Percentiles rank a stretch among this genome's conserved stretches.
phyloP scores from a whole-genome alignment of 208 protist genomes.

The Acanthamoeba lenticulata region DNA sequence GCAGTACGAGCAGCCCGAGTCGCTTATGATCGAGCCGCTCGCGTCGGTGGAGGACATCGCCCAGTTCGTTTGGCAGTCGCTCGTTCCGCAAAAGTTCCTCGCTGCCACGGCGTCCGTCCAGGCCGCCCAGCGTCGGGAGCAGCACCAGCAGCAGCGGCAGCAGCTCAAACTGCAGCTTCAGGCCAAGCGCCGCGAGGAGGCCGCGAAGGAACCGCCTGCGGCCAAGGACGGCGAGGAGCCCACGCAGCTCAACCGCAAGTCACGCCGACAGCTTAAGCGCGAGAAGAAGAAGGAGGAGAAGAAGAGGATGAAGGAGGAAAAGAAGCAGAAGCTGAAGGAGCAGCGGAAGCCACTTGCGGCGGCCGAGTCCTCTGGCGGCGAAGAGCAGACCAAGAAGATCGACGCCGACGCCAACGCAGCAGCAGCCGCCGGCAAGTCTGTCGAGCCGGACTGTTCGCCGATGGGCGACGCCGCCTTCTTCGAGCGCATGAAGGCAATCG shows the following conservation, averaged over 20 bases:
- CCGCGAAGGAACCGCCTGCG: background rate
- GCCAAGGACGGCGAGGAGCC: background rate
- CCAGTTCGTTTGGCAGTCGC: constrained; percentile 33
- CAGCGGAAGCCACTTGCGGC: too few species aligned
- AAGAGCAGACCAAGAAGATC: background rate
- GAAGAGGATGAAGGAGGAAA: background rate
- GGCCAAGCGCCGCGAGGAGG: background rate
- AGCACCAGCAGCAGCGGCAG: background rate
- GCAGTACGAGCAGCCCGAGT: background rate
- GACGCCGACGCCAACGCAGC: background rate
- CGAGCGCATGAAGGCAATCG: background rate
- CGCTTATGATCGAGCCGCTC: constrained; percentile 36
- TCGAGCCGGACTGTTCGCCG: background rate
- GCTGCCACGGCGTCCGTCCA: background rate
- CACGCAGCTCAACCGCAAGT: too few species aligned
- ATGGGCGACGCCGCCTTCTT: background rate
- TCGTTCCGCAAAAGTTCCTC: background rate
- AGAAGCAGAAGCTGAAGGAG: too few species aligned
- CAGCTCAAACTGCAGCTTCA: background rate
- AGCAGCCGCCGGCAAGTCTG: background rate
- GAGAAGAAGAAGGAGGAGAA: background rate
- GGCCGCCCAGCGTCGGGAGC: background rate
- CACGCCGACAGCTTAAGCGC: too few species aligned
- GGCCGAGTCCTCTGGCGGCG: too few species aligned
- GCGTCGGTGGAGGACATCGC: constrained; percentile 38